Evolutionary conservation across 306 rosid species (phyloP).

Genomic region (Luffa aegyptiaca): DNA sequence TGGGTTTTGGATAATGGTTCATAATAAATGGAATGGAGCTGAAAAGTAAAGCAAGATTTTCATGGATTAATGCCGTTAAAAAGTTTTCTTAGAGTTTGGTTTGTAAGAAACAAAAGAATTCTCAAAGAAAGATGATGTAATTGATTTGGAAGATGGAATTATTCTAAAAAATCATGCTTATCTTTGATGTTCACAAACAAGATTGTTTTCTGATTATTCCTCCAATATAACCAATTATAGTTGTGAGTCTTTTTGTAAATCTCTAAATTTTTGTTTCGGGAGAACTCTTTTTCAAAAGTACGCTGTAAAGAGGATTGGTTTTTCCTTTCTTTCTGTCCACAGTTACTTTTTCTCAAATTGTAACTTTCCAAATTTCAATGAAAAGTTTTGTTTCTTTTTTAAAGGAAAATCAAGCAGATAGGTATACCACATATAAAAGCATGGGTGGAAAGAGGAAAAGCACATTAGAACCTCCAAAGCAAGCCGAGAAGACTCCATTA

Average conservation of each 20-base stretch:
- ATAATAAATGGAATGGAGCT: not conserved
- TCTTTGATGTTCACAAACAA: not conserved
- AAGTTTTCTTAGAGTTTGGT: not conserved
- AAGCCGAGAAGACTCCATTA: conserved; percentile 61
- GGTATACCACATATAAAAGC: not conserved
- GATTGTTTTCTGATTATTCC: not conserved
- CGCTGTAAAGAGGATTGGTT: not conserved
- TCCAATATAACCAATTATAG: not conserved
- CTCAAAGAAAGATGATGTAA: not conserved
- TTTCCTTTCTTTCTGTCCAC: not conserved
- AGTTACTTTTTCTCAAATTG: not conserved
- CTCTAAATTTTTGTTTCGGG: not conserved
- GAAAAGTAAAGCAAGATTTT: not conserved
- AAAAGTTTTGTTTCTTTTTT: not conserved
- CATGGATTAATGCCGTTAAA: not conserved
- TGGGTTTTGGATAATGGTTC: not conserved
- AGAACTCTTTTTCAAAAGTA: not conserved
- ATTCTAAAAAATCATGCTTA: not conserved
- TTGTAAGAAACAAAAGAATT: not conserved
- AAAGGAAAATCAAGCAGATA: not conserved
- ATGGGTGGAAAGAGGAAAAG: not conserved
- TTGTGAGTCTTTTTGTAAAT: not conserved
- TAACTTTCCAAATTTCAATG: not conserved
- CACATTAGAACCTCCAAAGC: conserved; percentile 55
- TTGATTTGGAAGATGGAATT: not conserved